Conservation (phyloP, 208 protist genomes). For the Lotmaria passim region DNA sequence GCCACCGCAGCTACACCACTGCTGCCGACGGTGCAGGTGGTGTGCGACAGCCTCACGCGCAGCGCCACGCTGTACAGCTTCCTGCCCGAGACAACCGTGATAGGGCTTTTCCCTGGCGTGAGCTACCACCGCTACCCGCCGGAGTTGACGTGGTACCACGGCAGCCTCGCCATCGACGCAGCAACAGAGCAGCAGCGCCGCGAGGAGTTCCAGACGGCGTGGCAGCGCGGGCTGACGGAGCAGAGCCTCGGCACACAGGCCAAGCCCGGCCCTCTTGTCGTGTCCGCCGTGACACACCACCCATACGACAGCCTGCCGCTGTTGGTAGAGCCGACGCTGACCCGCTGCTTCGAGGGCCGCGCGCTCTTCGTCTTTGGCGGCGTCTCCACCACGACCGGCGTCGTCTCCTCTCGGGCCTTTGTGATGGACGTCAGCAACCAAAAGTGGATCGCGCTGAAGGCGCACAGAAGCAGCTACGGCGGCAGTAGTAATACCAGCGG, state of each 20-base stretch:
- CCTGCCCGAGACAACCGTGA: slow-evolving; percentile 10
- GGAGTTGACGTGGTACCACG: slow-evolving; percentile 70
- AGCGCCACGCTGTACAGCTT: slow-evolving; percentile 23
- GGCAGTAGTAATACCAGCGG: not conserved
- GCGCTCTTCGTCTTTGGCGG: slow-evolving; percentile 54
- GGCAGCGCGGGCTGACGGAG: slow-evolving; percentile 49
- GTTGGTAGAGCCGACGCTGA: slow-evolving; percentile 64
- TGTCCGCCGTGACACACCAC: slow-evolving; percentile 54
- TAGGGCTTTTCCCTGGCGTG: slow-evolving; percentile 33
- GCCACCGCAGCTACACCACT: not conserved
- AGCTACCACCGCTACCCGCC: slow-evolving; percentile 44
- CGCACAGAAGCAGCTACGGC: not conserved
- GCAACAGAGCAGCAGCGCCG: slow-evolving; percentile 38
- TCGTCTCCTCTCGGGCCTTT: slow-evolving; percentile 19
- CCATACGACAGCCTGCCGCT: slow-evolving; percentile 37
- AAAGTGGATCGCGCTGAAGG: slow-evolving; percentile 25
- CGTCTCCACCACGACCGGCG: slow-evolving; percentile 20
- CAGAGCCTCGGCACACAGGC: slow-evolving; percentile 30
- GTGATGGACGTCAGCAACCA: slow-evolving; percentile 21
- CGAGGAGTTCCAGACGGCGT: slow-evolving; percentile 32
- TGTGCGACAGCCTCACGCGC: slow-evolving; percentile 43
- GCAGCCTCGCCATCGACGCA: slow-evolving; percentile 36
- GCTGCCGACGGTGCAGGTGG: slow-evolving; percentile 17
- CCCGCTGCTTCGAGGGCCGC: slow-evolving; percentile 52
- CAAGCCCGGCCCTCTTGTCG: slow-evolving; percentile 35